Evolutionary conservation across 2,329 filamentous ascomycete species (phyloP).

Genomic region (Trichoderma sp.): DNA sequence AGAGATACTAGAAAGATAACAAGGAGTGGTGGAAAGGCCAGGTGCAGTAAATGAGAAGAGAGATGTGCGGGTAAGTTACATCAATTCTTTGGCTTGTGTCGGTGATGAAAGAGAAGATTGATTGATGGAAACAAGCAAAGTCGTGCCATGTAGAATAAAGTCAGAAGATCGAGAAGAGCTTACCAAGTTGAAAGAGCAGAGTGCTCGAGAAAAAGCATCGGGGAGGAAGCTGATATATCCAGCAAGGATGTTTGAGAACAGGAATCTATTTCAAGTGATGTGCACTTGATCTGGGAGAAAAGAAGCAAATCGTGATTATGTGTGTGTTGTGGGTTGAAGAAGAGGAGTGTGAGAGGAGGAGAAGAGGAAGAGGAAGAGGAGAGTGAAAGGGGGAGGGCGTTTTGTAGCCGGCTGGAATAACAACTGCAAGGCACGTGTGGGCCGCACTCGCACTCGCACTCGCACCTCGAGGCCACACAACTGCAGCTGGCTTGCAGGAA

Average conservation of each 20-base stretch:
- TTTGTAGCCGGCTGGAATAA: neutral
- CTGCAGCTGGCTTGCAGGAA: neutral
- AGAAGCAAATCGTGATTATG: neutral
- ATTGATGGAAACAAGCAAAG: neutral
- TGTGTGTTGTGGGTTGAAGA: neutral
- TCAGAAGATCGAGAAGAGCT: neutral
- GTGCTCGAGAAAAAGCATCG: neutral
- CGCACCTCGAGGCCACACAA: neutral
- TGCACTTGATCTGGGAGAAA: neutral
- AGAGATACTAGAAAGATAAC: neutral
- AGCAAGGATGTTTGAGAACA: neutral
- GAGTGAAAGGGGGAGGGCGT: neutral
- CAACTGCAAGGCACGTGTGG: neutral
- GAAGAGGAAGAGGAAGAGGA: neutral
- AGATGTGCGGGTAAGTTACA: neutral
- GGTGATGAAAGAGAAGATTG: neutral
- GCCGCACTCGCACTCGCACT: neutral
- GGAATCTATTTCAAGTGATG: neutral
- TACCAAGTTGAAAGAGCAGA: neutral
- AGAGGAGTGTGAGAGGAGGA: neutral
- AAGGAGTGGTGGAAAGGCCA: neutral
- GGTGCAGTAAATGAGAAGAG: neutral
- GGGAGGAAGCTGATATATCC: neutral
- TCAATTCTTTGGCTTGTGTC: neutral
- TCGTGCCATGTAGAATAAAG: neutral